Evolutionary conservation across 2,329 filamentous ascomycete species (phyloP).

Genomic region (Fusarium mundagurra): DNA sequence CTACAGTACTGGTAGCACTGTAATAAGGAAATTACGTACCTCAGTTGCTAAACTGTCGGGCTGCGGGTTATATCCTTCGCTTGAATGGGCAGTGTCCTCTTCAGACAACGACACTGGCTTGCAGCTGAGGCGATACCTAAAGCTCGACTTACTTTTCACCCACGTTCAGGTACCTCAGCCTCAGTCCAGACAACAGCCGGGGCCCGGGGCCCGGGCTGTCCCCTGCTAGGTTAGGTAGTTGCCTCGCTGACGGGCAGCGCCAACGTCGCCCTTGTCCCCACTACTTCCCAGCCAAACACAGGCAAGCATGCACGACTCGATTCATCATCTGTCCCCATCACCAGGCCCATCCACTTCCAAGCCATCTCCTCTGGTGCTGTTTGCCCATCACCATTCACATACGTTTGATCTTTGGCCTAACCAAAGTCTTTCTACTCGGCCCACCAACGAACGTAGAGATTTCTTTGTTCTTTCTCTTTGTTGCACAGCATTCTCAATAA

Average conservation of each 20-base stretch:
- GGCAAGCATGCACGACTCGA: background rate
- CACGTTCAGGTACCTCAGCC: background rate
- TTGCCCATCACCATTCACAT: slow-evolving; percentile 10
- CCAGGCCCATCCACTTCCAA: slow-evolving; percentile 24
- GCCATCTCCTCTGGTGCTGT: slow-evolving; percentile 15
- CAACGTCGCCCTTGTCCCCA: slow-evolving; percentile 21
- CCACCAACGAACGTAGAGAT: slow-evolving; percentile 13
- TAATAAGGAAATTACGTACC: background rate
- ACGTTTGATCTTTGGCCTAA: slow-evolving; percentile 27
- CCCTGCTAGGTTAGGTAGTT: slow-evolving; percentile 2
- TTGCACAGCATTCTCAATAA: slow-evolving; percentile 26
- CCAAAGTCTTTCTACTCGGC: slow-evolving; percentile 10
- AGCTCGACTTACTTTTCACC: background rate
- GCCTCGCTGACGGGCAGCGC: slow-evolving; percentile 32
- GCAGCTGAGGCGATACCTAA: background rate
- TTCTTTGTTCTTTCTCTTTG: slow-evolving; percentile 23
- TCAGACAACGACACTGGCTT: background rate
- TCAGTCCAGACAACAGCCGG: background rate
- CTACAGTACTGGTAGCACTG: too few species aligned
- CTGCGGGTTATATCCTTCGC: background rate
- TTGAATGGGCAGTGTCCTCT: background rate
- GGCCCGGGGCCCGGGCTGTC: background rate
- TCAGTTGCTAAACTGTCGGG: background rate
- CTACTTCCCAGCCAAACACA: slow-evolving; percentile 22
- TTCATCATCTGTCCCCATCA: slow-evolving; percentile 30